Conservation (phyloP, 331 rosid species). For the Spiraea crenata region DNA sequence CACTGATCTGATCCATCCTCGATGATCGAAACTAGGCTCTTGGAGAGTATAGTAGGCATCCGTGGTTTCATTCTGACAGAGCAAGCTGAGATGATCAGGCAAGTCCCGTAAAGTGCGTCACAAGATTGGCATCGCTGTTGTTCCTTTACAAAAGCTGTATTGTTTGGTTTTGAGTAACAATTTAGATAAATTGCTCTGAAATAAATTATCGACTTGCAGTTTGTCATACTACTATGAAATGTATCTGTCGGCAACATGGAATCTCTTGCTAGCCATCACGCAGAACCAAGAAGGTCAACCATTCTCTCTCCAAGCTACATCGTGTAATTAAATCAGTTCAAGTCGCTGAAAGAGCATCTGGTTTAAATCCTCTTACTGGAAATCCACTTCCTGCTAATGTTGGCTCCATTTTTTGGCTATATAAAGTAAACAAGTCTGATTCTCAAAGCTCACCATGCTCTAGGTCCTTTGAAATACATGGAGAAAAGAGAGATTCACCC, state of each 20-base stretch:
- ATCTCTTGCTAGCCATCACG: slow-evolving; percentile 99
- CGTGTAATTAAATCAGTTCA: slow-evolving; percentile 90
- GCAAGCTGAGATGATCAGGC: too few relatives aligned
- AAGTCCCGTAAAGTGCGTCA: too few relatives aligned
- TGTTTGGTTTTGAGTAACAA: slow-evolving; percentile 9
- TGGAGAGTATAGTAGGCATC: too few relatives aligned
- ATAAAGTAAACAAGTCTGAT: slow-evolving; percentile 38
- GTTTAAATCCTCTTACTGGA: slow-evolving; percentile 54
- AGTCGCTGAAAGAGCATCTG: slow-evolving; percentile 82
- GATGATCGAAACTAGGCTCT: too few relatives aligned
- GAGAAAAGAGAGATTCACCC: slow-evolving; percentile 49
- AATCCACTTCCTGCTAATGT: slow-evolving; percentile 52
- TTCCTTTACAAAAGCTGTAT: neutral
- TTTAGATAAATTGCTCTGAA: slow-evolving; percentile 23
- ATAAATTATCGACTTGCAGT: slow-evolving; percentile 49
- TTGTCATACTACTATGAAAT: slow-evolving; percentile 98
- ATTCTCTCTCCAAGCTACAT: slow-evolving; percentile 85
- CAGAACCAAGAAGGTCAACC: slow-evolving; percentile 92
- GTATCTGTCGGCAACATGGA: slow-evolving; percentile 98
- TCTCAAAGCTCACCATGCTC: slow-evolving; percentile 33
- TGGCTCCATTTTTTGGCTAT: slow-evolving; percentile 51
- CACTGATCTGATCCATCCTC: too few relatives aligned
- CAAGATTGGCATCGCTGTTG: too few relatives aligned
- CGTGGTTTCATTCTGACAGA: too few relatives aligned
- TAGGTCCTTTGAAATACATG: slow-evolving; percentile 35